phyloP scores from a whole-genome alignment of 208 protist species.

The Leptomonas pyrrhocoris region DNA sequence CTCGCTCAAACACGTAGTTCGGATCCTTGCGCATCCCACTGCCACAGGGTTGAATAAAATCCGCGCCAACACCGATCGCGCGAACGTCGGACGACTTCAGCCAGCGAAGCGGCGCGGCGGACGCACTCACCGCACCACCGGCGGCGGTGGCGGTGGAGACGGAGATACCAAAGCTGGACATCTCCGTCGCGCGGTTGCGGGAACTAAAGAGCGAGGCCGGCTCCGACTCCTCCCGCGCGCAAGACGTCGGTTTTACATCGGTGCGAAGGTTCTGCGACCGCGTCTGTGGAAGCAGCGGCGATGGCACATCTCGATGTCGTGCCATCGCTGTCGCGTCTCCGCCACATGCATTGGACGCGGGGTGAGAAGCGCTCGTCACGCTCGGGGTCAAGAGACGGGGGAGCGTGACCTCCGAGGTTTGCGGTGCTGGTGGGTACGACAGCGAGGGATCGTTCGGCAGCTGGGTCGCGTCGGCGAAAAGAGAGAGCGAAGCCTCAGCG shows the following conservation, averaged over 20 bases:
- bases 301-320: neutral
- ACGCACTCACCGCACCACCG: conserved; percentile 6
- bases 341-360: neutral
- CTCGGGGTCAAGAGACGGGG: neutral
- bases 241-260: neutral
- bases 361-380: neutral
- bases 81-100: conserved; percentile 3
- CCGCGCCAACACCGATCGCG: neutral
- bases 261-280: too few relatives aligned
- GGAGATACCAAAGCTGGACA: conserved; percentile 25
- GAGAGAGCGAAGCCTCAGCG: neutral
- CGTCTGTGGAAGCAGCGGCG: neutral
- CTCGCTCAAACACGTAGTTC: conserved; percentile 19
- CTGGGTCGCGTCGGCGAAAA: neutral
- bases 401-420: neutral
- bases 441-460: neutral
- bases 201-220: conserved; percentile 19
- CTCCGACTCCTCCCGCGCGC: conserved; percentile 17
- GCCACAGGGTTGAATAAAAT: neutral
- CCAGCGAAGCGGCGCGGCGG: conserved; percentile 11
- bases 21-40: neutral
- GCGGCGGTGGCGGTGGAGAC: conserved; percentile 7
- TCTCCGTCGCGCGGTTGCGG: conserved; percentile 7
- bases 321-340: neutral
- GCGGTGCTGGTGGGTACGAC: neutral